Base-by-base conservation (phyloP, 2,329 filamentous ascomycete species). In the Alternaria rosae region DNA sequence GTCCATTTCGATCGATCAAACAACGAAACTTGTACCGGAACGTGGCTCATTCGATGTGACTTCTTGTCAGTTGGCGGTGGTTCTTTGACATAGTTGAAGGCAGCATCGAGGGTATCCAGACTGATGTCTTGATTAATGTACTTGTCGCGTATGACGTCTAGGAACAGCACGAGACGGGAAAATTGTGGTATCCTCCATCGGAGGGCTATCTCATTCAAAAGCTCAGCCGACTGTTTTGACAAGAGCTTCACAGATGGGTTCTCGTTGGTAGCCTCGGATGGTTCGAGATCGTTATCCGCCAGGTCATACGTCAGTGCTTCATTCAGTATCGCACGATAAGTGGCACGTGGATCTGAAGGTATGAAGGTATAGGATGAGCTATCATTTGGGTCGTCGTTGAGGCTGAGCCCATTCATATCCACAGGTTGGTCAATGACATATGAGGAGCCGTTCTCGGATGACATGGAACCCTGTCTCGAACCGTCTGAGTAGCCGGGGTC, bases 181-280 rank as follows among this genome's bases (percentile, higher is more conserved):
- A 90, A 93, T 67, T 91, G 89, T 3, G 94, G 93, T 64, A 99
- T 86, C 52, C 95, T 90, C 95, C 95, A 99, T 72, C 94, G 89
- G 65, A 93, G 83, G 61, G 91, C 92, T 59, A 97, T 85, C 78
- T 98, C 94, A 62, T 91, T 91, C 65, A 99, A 81, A 47, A 99
- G 83, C 58, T 97, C 93, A 51, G 88, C 86, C 3, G 93, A 95
- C 64, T 91, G 88, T 70, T 90, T 92, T 1, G 93, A 95, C 20
- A 90, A 73, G 20, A 90, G 68, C 64, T 85, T 87, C 63, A 84
- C 81, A 3, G 84, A 79, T 9, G 83, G 80, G 1, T 75, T 70
- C 6, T 85, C 85, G 6, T 83, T 82, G 11, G 79, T 82, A 13
- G 81, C 81, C 64, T 83, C 82, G 10, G 81, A 80, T 23, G 83